Evolutionary conservation across 2,329 filamentous ascomycete genomes (phyloP), one percentile per base, ranked within the genome.

Genomic region (Beauveria australis): DNA sequence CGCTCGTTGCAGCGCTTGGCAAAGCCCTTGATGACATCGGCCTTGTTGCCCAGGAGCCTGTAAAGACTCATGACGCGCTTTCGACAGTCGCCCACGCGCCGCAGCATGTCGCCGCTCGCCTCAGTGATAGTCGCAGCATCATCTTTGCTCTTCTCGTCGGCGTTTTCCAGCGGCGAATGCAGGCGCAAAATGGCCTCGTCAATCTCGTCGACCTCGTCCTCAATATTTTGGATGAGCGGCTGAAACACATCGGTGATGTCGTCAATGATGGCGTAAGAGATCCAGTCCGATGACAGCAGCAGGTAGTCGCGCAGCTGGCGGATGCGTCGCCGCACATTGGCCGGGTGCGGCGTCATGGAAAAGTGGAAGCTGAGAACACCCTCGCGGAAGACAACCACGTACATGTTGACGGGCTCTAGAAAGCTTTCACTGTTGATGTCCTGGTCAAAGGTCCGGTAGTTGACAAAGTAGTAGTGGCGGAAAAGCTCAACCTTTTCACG

Each of bases 41-140:
- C 94, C 76, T 99, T 99, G 75, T 96, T 97, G 60, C 94, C 94
- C 19, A 99, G 79, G 49, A 99, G 79, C 55, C 94, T 85, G 72
- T 97, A 97, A 52, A 99, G 79, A 41, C 89, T 88, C 92, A 99
- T 99, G 65, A 99, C 94, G 72, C 93, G 93, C 80, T 97, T 97
- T 67, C 94, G 85, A 72, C 92, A 96, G 73, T 96, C 91, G 30
- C 94, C 94, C 0, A 97, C 92, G 16, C 91, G 87, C 46, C 92
- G 85, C 62, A 99, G 81, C 92, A 99, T 97, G 72, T 96, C 89
- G 58, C 87, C 80, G 26, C 87, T 79, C 10, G 76, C 76, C 62
- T 82, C 80, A 10, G 70, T 67, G 16, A 73, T 71, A 1, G 75
- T 76, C 0, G 71, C 73, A 1, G 77, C 73, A 51, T 81, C 77